Base-by-base conservation (phyloP, 129 eudicot species). In the Erigeron canadensis region DNA sequence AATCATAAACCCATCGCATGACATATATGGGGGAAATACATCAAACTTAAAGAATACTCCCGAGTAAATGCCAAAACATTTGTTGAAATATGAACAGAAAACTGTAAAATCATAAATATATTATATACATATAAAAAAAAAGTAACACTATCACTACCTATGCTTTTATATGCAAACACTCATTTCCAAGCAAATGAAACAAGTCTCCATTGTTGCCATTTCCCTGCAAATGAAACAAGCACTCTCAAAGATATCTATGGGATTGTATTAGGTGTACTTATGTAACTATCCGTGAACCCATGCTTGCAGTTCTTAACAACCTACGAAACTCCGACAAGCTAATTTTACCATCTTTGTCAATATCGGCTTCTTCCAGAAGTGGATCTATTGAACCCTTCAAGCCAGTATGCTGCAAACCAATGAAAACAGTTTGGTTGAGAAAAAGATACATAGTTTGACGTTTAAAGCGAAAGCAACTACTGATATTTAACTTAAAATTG, bases 261-360 rank as follows among this genome's bases (percentile, higher is more conserved):
- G 43, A 7, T 45, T 44, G 73, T 45, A 55, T 67, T 13, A 9
- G 23, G 62, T 64, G 34, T 6, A 6, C 18, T 53, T 67, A 75
- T 46, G 80, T 56, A 47, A 67, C 37, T 59, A 75, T 81, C 60
- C 81, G 42, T 3, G 95, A 75, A 60, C 85, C 72, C 82, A 86
- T 65, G 83, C 96, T 93, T 47, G 98, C 98, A 1, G 98, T 89
- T 84, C 96, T 85, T 81, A 93, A 70, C 44, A 93, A 95, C 78
- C 95, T 85, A 34, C 96, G 88, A 47, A 93, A 93, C 71, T 93
- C 98, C 37, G 87, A 63, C 72, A 93, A 80, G 84, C 98, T 93
- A 60, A 93, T 93, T 78, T 70, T 89, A 39, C 98, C 98, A 23
- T 93, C 98, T 79, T 87, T 89, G 84, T 93, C 96, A 4, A 89